Evolutionary conservation across 352 stramenopile species (phyloP), one percentile per base, ranked within the genome.

Genomic region (Globisporangium takayamanum): DNA sequence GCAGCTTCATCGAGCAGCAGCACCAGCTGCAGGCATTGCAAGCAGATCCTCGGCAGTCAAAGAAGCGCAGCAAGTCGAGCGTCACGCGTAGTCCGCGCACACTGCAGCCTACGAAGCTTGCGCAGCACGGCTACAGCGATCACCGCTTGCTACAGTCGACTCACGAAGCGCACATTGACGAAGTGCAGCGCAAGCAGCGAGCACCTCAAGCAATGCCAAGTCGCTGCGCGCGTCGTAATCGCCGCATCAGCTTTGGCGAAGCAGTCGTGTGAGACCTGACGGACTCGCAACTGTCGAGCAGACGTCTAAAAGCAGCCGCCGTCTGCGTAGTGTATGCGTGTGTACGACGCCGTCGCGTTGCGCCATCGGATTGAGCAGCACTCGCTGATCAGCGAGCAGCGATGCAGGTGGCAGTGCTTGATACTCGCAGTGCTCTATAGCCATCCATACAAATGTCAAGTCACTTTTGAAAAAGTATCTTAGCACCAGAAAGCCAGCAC

Each of bases 51-150:
- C 12, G 14, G 5, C 50, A 57, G 45, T 41, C 39, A 26, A 57
- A n/a, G 22, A 44, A 8, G 60, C 70, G 48, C 55, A 79, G 16
- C 20, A 60, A 49, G 36, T 22, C 46, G 2, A 26, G 55, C 18
- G 33, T 6, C 33, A 39, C 33, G 33, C 33, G 33, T 39, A 3
- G 33, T 12, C 33, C 1, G 8, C 33, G 33, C 33, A 39, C 33
- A 39, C 33, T 39, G 33, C 8, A 8, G 8, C 46, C 45, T 25
- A 36, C 36, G 8, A 20, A 33, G 30, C 47, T 60, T 50, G 33
- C 30, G 53, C 36, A 53, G 44, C 33, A 53, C 54, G 30, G 14
- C 44, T 39, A 39, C 33, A 39, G 33, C 33, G 6, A 39, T 3
- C 33, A 39, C 6, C 6, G 6, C 33, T 39, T 11, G 33, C 33